A percentile compares a stretch with the other conserved stretches of the same genome.
These are phyloP conservation scores for Coniochaeta prunicola DNA, from an alignment of 2,329 filamentous ascomycete species.

Conservation along the genomic window DNA sequence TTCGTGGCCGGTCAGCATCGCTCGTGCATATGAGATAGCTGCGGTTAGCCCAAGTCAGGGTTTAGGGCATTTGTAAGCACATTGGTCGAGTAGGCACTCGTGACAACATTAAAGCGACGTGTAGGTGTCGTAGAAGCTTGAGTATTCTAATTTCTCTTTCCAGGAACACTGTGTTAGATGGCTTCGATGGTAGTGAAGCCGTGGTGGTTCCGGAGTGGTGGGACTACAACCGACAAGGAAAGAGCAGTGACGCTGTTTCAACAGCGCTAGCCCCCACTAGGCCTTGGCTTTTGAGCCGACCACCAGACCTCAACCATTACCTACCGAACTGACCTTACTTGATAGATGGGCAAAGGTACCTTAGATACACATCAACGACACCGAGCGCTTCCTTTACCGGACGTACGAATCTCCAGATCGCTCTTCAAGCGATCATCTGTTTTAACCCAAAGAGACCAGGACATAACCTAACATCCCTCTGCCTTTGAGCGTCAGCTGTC, in stretches of 20 bases:
- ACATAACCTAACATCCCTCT: too few species aligned
- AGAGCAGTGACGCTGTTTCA: background rate
- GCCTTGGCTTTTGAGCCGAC: background rate
- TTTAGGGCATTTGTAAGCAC: background rate
- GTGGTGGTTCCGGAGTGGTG: background rate
- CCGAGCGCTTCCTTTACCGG: too few species aligned
- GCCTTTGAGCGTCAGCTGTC: too few species aligned
- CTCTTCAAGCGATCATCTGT: too few species aligned
- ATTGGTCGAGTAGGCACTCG: background rate
- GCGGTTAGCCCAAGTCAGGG: background rate
- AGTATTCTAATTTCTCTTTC: background rate
- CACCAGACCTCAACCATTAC: background rate
- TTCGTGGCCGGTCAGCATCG: background rate
- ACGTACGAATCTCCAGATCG: too few species aligned
- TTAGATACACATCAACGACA: too few species aligned
- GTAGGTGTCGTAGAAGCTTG: background rate
- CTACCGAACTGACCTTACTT: too few species aligned
- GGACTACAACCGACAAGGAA: background rate
- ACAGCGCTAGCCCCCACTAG: background rate
- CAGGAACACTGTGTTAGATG: background rate
- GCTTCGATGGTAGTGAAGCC: background rate
- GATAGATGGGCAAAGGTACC: too few species aligned
- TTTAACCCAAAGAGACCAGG: too few species aligned
- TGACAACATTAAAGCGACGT: background rate
- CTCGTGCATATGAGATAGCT: background rate